Evolutionary conservation across 805 yeast genomes (phyloP).

Genomic region (Isabelozyma pseudorhagii): DNA sequence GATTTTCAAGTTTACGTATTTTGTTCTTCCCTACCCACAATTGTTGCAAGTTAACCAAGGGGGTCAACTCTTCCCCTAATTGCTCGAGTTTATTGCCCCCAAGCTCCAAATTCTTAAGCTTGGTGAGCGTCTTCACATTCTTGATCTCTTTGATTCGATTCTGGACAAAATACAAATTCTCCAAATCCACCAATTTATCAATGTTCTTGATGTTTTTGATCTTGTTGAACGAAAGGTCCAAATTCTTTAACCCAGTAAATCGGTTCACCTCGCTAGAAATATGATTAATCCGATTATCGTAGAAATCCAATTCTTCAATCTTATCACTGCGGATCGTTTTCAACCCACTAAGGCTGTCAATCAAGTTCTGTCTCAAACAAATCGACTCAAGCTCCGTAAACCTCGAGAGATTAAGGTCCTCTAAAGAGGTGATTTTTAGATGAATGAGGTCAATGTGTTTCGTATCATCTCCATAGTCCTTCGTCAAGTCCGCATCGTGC

Average conservation of each 20-base stretch:
- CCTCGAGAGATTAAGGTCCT: slow-evolving; percentile 55
- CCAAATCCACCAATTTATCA: slow-evolving; percentile 57
- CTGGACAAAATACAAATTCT: slow-evolving; percentile 80
- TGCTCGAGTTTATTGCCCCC: slow-evolving; percentile 80
- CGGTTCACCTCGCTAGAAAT: slow-evolving; percentile 69
- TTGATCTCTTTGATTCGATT: slow-evolving; percentile 76
- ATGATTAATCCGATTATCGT: slow-evolving; percentile 88
- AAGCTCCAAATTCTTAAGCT: slow-evolving; percentile 71
- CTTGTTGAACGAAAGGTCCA: slow-evolving; percentile 89
- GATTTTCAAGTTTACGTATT: slow-evolving; percentile 61
- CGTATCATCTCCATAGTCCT: slow-evolving; percentile 53
- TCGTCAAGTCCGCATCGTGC: slow-evolving; percentile 66
- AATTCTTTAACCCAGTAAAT: slow-evolving; percentile 49
- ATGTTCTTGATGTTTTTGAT: slow-evolving; percentile 82
- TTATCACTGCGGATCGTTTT: slow-evolving; percentile 60
- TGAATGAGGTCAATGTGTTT: slow-evolving; percentile 66
- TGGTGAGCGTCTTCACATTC: slow-evolving; percentile 53
- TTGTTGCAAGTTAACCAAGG: slow-evolving; percentile 58
- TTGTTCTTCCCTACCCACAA: slow-evolving; percentile 92
- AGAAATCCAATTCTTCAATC: slow-evolving; percentile 78
- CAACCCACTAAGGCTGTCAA: slow-evolving; percentile 58
- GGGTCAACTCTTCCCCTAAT: slow-evolving; percentile 54
- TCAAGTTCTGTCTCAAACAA: slow-evolving; percentile 79
- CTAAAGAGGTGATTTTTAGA: slow-evolving; percentile 61
- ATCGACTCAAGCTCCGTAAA: slow-evolving; percentile 57